Evolutionary conservation across 2,329 filamentous ascomycete species (phyloP).

Genomic region (Fusarium redolens): DNA sequence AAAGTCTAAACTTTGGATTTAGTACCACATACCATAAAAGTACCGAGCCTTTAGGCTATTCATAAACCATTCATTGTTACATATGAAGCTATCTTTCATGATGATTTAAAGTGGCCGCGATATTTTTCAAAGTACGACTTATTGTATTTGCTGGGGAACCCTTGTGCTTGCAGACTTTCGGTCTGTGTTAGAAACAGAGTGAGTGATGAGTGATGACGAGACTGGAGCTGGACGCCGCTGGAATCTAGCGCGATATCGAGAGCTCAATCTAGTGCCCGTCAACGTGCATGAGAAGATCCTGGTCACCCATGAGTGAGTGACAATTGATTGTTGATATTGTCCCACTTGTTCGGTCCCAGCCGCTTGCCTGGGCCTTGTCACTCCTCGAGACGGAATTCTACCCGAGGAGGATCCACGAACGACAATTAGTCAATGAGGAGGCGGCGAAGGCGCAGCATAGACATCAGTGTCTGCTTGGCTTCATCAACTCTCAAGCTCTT

Average conservation of each 20-base stretch:
- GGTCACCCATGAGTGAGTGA: constrained; percentile 1
- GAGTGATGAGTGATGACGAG: constrained; percentile 11
- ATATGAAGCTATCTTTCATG: not conserved
- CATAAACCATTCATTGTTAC: not conserved
- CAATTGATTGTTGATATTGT: constrained; percentile 19
- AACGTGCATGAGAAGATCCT: constrained; percentile 14
- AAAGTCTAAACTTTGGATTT: not conserved
- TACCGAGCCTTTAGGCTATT: not conserved
- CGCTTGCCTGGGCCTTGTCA: constrained; percentile 15
- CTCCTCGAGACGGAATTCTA: not conserved
- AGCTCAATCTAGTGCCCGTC: constrained; percentile 28
- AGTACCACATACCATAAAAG: not conserved
- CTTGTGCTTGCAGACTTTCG: constrained; percentile 15
- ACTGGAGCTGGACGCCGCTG: constrained; percentile 6
- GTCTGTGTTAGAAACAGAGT: constrained; percentile 10
- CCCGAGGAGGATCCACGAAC: not conserved
- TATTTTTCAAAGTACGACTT: not conserved
- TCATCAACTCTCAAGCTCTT: constrained; percentile 7
- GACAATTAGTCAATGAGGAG: not conserved
- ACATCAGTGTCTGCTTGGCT: not conserved
- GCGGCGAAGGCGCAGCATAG: not conserved
- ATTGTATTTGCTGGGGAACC: constrained; percentile 6
- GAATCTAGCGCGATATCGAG: constrained; percentile 30
- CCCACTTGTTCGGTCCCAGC: constrained; percentile 22
- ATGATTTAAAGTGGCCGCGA: not conserved